These are phyloP conservation scores for Trichoderma oligosporum DNA, from an alignment of 2,329 filamentous ascomycete species.

Conservation along the genomic window DNA sequence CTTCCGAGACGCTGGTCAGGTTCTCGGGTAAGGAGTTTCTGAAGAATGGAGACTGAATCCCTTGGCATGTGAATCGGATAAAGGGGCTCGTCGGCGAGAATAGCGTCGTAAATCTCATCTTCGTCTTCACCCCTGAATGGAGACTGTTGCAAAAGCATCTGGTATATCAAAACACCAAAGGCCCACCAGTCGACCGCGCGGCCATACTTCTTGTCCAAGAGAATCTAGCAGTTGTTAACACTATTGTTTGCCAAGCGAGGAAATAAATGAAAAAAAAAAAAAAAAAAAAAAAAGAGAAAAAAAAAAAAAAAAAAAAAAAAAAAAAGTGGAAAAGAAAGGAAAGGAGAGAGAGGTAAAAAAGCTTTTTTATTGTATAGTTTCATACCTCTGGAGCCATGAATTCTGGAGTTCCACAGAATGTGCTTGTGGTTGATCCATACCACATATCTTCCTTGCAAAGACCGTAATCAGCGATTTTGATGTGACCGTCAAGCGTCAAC, in stretches of 20 bases:
- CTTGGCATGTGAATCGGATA: slow-evolving; percentile 99
- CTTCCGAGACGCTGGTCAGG: slow-evolving; percentile 89
- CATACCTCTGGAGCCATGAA: slow-evolving; percentile 97
- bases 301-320: neutral
- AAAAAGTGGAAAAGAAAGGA: no score
- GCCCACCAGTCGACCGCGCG: slow-evolving; percentile 99
- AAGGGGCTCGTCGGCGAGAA: slow-evolving; percentile 92
- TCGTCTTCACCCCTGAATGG: slow-evolving; percentile 98
- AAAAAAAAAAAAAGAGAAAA: neutral
- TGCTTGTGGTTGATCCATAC: slow-evolving; percentile 95
- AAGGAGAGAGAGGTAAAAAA: neutral
- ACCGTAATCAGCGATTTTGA: slow-evolving; percentile 98
- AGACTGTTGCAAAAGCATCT: slow-evolving; percentile 98
- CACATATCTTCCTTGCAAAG: slow-evolving; percentile 99
- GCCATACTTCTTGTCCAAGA: slow-evolving; percentile 97
- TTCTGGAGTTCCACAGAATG: slow-evolving; percentile 98
- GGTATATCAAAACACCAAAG: slow-evolving; percentile 97
- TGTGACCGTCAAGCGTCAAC: slow-evolving; percentile 89
- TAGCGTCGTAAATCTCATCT: slow-evolving; percentile 98
- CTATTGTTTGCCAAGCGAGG: no score
- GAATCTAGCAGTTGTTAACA: slow-evolving; percentile 56
- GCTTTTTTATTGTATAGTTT: neutral
- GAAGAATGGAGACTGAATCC: slow-evolving; percentile 94
- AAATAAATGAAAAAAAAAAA: no score
- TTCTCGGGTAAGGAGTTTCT: slow-evolving; percentile 94